Evolutionary conservation across 1,284 basidiomycete species (phyloP).

Genomic region (Schizopora paradoxa): DNA sequence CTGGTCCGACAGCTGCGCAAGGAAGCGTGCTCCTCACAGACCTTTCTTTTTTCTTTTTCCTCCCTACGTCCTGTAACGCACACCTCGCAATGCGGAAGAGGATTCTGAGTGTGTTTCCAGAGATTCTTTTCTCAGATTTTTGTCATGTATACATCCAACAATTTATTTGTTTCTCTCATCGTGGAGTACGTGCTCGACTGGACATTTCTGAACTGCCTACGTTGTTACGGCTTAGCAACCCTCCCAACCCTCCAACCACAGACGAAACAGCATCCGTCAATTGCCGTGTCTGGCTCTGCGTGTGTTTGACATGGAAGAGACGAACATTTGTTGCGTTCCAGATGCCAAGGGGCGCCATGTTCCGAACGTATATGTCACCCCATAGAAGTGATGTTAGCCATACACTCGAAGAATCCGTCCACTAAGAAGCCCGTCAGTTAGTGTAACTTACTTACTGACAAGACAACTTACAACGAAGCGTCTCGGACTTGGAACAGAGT

Average conservation of each 20-base stretch:
- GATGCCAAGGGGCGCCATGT: constrained; percentile 75
- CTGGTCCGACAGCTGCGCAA: constrained; percentile 71
- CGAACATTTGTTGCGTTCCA: constrained; percentile 86
- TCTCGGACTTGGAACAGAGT: constrained; percentile 59
- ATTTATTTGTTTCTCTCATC: constrained; percentile 4
- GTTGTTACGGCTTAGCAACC: constrained; percentile 32
- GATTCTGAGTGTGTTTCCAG: too few relatives aligned
- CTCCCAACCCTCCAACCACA: constrained; percentile 55
- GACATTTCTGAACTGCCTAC: constrained; percentile 15
- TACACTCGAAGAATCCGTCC: constrained; percentile 82
- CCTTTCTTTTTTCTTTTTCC: constrained; percentile 47
- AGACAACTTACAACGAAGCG: constrained; percentile 68
- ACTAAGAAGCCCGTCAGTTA: constrained; percentile 39
- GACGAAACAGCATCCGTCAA: constrained; percentile 71
- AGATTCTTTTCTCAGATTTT: too few relatives aligned
- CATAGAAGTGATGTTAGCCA: constrained; percentile 90
- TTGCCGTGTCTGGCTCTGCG: constrained; percentile 60
- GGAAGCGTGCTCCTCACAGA: constrained; percentile 68
- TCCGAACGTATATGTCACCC: constrained; percentile 90
- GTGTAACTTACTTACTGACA: not conserved
- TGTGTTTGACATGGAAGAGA: constrained; percentile 85
- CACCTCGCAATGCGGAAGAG: too few relatives aligned
- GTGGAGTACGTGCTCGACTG: constrained; percentile 23
- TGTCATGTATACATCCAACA: too few relatives aligned
- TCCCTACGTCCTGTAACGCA: too few relatives aligned